Conservation (phyloP, 78 protist species). For the Polysphondylium violaceum region DNA sequence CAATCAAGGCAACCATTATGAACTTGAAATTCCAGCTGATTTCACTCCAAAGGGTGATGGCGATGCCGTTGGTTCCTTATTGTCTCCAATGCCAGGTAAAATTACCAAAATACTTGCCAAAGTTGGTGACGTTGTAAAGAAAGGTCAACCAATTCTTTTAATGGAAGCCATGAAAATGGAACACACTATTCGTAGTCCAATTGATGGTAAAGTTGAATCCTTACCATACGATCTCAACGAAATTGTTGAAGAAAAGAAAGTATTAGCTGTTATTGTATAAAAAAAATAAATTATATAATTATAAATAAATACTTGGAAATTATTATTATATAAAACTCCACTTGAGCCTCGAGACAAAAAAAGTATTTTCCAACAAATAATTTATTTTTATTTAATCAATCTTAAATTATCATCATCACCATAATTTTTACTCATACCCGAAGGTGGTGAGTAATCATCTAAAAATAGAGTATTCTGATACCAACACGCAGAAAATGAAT, state of each 20-base stretch:
- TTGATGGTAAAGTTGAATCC: constrained; percentile 82
- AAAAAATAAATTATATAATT: background rate
- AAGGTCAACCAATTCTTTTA: constrained; percentile 69
- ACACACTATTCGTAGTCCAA: constrained; percentile 81
- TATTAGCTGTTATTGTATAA: constrained; percentile 32
- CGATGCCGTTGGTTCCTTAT: constrained; percentile 52
- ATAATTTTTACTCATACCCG: no score
- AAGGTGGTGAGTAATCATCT: no score
- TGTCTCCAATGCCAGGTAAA: constrained; percentile 87
- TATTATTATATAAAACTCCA: no score
- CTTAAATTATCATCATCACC: no score
- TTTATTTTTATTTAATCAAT: no score
- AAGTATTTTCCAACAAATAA: no score
- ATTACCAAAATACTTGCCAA: constrained; percentile 71
- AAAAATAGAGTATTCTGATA: no score
- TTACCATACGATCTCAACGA: constrained; percentile 75
- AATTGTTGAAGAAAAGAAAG: constrained; percentile 81
- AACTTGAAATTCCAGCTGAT: constrained; percentile 50
- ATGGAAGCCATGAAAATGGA: constrained; percentile 91
- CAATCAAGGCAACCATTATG: constrained; percentile 48
- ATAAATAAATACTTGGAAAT: no score
- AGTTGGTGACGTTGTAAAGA: constrained; percentile 74
- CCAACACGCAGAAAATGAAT: no score
- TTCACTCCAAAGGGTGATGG: constrained; percentile 35
- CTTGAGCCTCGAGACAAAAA: no score